Evolutionary conservation across 2,329 filamentous ascomycete genomes (phyloP), one percentile per base, ranked within the genome.

Genomic region (Monosporascus sp.): DNA sequence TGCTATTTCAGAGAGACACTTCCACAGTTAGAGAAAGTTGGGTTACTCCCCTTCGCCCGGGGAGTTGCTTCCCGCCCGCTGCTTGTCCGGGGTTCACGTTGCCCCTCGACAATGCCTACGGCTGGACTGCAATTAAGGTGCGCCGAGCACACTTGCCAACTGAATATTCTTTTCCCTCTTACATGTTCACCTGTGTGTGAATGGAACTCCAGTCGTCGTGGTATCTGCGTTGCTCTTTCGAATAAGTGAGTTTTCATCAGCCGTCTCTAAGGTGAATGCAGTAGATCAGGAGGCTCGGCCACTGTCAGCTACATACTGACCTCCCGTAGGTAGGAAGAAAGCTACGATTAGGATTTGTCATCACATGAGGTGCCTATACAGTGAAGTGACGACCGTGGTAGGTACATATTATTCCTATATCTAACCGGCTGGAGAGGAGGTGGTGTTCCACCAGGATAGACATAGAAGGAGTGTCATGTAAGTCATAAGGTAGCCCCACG

Each of bases 111-210:
- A 35, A 35, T 35, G 31, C 31, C 46, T 37, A 50, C 50, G 52
- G 58, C 50, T 36, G 49, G 56, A 53, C 50, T 52, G 50, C 60
- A 60, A 62, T 62, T 62, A 62, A 62, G 60, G 60, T 61, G 60
- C 60, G 47, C 54, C 52, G 36, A 62, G 60, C 60, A 62, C 60
- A 59, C 60, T 62, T 62, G 60, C 60, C 60, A 62, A 60, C 60
- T 62, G 51, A 55, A 15, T 44, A 49, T 45, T 22, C 46, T 50
- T 15, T 31, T 47, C 31, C 15, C 15, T 49, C 27, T 50, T 47
- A 2, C 53, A 25, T 27, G 17, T 25, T 14, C 18, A 15, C n/a
- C 24, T 31, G 22, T 49, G 22, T 46, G 43, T 39, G 17, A 49
- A 25, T 5, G 31, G 1, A 35, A 5, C 31, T 5, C 17, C 15